Conservation (phyloP, 495 filamentous ascomycete species). For the Lineolata rhizophorae region DNA sequence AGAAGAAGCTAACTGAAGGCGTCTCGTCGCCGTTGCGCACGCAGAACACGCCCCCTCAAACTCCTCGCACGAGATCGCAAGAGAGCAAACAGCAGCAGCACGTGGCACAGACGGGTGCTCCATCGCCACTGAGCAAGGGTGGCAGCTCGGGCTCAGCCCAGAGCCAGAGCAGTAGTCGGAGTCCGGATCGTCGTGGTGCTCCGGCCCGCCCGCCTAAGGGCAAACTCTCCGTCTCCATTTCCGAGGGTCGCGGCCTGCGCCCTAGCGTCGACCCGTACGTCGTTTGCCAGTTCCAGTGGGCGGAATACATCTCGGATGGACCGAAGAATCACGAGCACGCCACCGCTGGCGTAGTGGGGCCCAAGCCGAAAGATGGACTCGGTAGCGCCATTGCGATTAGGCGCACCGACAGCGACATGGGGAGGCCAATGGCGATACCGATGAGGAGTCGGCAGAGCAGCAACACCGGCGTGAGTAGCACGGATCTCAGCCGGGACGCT, state of each 20-base stretch:
- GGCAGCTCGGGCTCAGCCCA: too few species aligned
- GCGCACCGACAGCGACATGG: slow-evolving; percentile 49
- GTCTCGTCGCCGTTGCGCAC: slow-evolving; percentile 31
- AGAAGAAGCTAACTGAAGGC: slow-evolving; percentile 76
- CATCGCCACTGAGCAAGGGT: slow-evolving; percentile 13
- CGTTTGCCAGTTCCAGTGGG: slow-evolving; percentile 89
- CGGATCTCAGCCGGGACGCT: slow-evolving; percentile 28
- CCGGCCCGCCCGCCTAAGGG: slow-evolving; percentile 42
- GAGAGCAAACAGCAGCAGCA: slow-evolving; percentile 18
- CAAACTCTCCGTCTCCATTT: slow-evolving; percentile 72
- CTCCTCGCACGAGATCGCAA: slow-evolving; percentile 64
- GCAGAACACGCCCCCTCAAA: slow-evolving; percentile 82
- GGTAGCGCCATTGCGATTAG: slow-evolving; percentile 31
- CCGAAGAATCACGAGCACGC: slow-evolving; percentile 30
- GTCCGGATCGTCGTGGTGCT: slow-evolving; percentile 41
- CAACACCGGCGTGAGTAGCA: slow-evolving; percentile 50
- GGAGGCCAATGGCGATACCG: slow-evolving; percentile 78
- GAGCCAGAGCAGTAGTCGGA: too few species aligned
- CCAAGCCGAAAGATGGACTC: slow-evolving; percentile 17
- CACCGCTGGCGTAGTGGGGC: slow-evolving; percentile 3
- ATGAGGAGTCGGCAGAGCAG: slow-evolving; percentile 92
- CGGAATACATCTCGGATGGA: slow-evolving; percentile 82
- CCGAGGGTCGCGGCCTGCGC: slow-evolving; percentile 59
- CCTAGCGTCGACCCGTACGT: slow-evolving; percentile 80
- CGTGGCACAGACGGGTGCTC: slow-evolving; percentile 4